Base-by-base conservation (phyloP, 371 early-diverging fungal genomes). In the Mucor lusitanicus region DNA sequence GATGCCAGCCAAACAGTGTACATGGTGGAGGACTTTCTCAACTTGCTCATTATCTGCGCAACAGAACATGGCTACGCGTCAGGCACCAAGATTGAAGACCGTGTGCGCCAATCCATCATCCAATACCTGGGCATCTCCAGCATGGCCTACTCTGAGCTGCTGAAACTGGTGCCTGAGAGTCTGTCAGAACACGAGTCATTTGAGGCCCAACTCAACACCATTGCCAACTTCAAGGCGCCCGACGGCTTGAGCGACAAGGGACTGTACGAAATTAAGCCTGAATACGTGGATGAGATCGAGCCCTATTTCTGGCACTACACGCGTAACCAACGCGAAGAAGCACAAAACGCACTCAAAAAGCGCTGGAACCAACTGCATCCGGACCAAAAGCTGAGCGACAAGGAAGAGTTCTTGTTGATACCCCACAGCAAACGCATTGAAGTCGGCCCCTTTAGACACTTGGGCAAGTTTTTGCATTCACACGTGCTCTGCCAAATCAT, bases 301-400 rank as follows among this genome's bases (percentile, higher is more conserved):
- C 95, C 96, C 6, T 96, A 94, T 83, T 97, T 92, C 77, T 92
- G 93, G 79, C 95, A 96, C 69, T 96, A 92, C 74, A 88, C 92
- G 17, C 86, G 93, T 6, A 95, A 97, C 70, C 93, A 96, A 70
- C 90, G 96, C 3, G 95, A 94, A 61, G 94, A 95, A 63, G 88
- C 95, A 0, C 92, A 94, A 50, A 91, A 88, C 50, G 83, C 87
- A 17, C 79, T 95, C 58, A 77, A 71, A n/a, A 76, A 66, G 19
- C 70, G 73, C 17, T 72, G 70, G 63, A 76, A 78, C 19, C 67
- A 72, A 17, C 39, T 61, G 1, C 48, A 72, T 21, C 72, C 74
- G 8, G 67, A 70, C 7, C 33, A 66, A 1, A 73, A 64, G 27
- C 11, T 70, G 11, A 32, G 59, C 3, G 72, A 71, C 3, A 74